Evolutionary conservation across 371 early-diverging fungal genomes (phyloP).

Genomic region (Mucor ambiguus): DNA sequence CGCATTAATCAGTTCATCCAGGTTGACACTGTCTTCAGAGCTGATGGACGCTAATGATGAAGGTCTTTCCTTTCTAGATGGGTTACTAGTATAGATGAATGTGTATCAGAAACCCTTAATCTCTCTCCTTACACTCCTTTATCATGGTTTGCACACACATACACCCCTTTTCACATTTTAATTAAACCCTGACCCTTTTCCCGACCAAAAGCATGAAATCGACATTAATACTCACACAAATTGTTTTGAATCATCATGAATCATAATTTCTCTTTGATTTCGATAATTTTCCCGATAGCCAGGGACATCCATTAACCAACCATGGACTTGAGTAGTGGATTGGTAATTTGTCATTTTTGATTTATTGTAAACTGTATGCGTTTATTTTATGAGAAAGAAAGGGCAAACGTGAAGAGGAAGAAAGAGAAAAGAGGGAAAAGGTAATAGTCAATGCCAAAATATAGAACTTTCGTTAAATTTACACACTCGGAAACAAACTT

Average conservation of each 20-base stretch:
- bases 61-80: constrained; percentile 27
- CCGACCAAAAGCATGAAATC: not conserved
- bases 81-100: not conserved
- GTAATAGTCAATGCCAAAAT: not conserved
- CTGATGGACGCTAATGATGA: constrained; percentile 41
- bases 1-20: constrained; percentile 47
- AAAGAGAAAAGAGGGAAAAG: constrained; percentile 1
- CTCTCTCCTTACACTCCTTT: constrained; percentile 11
- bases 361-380: not conserved
- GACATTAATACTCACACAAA: not conserved
- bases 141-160: not conserved
- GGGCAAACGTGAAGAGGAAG: not conserved
- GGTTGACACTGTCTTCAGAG: constrained; percentile 47
- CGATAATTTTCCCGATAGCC: constrained; percentile 18
- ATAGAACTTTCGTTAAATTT: constrained; percentile 3
- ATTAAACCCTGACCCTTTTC: constrained; percentile 9
- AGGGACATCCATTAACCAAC: constrained; percentile 29
- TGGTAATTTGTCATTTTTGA: constrained; percentile 4
- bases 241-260: not conserved
- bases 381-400: not conserved
- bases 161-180: constrained; percentile 1
- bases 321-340: constrained; percentile 20
- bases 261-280: not conserved
- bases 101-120: not conserved
- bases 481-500: constrained; percentile 19